Percentiles rank a stretch among this genome's conserved stretches.
Evolutionary conservation across 306 rosid species (phyloP).

Genomic region (Coriaria nepalensis): DNA sequence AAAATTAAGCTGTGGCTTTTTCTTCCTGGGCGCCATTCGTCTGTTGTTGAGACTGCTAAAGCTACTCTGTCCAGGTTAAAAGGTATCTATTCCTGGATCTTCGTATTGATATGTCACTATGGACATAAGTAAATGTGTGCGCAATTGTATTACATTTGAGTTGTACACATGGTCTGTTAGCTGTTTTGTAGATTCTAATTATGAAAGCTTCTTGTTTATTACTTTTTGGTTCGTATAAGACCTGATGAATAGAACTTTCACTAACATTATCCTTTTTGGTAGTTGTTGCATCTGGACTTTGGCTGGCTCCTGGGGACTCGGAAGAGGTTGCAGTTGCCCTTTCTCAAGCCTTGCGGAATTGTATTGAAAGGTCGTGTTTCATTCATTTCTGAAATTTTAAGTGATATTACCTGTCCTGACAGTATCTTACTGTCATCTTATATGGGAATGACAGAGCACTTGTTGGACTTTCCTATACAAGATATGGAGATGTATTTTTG

Average conservation of each 20-base stretch:
- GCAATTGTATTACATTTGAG: slow-evolving; percentile 8
- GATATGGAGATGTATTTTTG: slow-evolving; percentile 92
- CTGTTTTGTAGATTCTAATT: too few relatives aligned
- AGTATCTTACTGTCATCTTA: too few relatives aligned
- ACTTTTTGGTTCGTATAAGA: too few relatives aligned
- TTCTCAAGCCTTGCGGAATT: slow-evolving; percentile 83
- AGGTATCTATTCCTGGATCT: slow-evolving; percentile 37
- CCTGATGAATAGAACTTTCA: too few relatives aligned
- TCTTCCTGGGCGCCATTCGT: slow-evolving; percentile 76
- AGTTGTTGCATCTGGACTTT: slow-evolving; percentile 87
- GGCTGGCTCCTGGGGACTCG: slow-evolving; percentile 96
- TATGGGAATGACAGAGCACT: slow-evolving; percentile 48
- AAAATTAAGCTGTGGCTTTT: slow-evolving; percentile 97
- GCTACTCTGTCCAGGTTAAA: slow-evolving; percentile 60
- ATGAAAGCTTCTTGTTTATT: too few relatives aligned
- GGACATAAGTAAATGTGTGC: too few relatives aligned
- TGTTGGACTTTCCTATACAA: slow-evolving; percentile 60
- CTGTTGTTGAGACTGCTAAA: slow-evolving; percentile 68
- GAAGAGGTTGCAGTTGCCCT: slow-evolving; percentile 95
- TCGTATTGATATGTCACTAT: not conserved
- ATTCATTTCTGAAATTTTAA: slow-evolving; percentile 14
- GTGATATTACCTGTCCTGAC: too few relatives aligned
- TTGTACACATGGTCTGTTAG: not conserved
- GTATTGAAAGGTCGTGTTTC: slow-evolving; percentile 62
- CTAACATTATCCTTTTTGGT: slow-evolving; percentile 12